Base-by-base conservation (phyloP, 2,329 filamentous ascomycete genomes). In the Dactylellina drechsleri region DNA sequence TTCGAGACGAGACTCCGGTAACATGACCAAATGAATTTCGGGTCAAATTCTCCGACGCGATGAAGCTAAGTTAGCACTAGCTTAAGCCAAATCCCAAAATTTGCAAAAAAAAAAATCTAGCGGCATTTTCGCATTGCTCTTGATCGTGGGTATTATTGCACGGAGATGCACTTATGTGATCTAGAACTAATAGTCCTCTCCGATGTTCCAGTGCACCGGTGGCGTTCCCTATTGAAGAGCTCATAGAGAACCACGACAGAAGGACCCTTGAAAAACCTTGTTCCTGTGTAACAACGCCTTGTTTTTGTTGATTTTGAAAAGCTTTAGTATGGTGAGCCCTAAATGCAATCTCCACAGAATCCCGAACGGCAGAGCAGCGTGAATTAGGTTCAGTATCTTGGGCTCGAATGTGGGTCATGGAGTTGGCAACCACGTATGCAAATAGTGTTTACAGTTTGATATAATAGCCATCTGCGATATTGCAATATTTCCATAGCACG, bases 371-470 rank as follows among this genome's bases (percentile, higher is more conserved):
- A 5, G 31, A 36, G 10, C 31, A 36, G 31, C 31, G 10, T 36
- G 5, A 36, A 10, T 36, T 47, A 47, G n/a, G 15, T 47, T 47
- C 8, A 13, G 13, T n/a, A 47, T 47, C 23, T n/a, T 52, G 49
- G 10, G 31, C 31, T 36, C 6, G 31, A 36, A 10, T 36, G 31
- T 36, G 31, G 31, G 10, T 10, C 31, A 36, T 36, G 10, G 6
- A 18, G 50, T 43, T 53, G 58, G 61, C 57, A 62, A 67, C 56
- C 70, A 74, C 70, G 70, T 74, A 62, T 56, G 60, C 15, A 12
- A n/a, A 10, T 15, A 18, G 13, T 47, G 36, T 56, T 56, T 41
- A 28, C 8, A 52, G 54, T 49, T 56, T 60, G 56, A 36, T 73
- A 65, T 64, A 66, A 36, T 36, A 36, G 31, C 31, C 10, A 36